phyloP scores from a whole-genome alignment of 2,329 filamentous ascomycete species.

The Hymenoscyphus albidus region DNA sequence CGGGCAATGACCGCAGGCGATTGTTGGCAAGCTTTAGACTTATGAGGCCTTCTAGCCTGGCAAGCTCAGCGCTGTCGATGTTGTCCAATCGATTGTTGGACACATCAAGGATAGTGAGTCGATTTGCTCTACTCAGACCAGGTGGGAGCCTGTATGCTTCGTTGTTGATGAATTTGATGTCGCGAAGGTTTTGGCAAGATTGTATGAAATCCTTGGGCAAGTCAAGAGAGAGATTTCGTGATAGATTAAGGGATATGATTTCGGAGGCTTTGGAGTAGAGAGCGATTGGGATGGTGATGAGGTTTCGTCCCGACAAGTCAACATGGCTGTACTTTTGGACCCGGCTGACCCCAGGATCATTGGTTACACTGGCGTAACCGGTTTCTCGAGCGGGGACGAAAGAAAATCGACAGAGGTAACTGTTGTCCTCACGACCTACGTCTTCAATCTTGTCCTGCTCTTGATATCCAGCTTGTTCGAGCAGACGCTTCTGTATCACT shows the following conservation, averaged over 20 bases:
- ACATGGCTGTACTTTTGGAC: constrained; percentile 92
- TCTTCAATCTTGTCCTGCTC: constrained; percentile 86
- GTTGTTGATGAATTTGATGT: constrained; percentile 95
- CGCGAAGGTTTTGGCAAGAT: constrained; percentile 82
- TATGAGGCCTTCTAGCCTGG: constrained; percentile 69
- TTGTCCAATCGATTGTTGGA: constrained; percentile 92
- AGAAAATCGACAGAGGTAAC: constrained; percentile 92
- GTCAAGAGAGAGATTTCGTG: constrained; percentile 85
- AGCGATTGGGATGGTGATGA: constrained; percentile 91
- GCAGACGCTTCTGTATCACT: constrained; percentile 82
- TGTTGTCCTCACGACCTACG: constrained; percentile 93
- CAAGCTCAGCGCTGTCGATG: constrained; percentile 78
- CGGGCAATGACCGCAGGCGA: constrained; percentile 71
- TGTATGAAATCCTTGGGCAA: constrained; percentile 96
- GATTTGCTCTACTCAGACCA: constrained; percentile 75
- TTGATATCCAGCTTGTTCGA: constrained; percentile 90
- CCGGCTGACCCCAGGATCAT: constrained; percentile 77
- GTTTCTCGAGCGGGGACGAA: constrained; percentile 88
- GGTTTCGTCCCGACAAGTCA: constrained; percentile 82
- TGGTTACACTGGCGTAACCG: constrained; percentile 67
- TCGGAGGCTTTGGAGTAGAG: constrained; percentile 88
- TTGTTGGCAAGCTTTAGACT: constrained; percentile 96
- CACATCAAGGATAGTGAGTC: constrained; percentile 84
- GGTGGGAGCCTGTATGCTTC: constrained; percentile 82
- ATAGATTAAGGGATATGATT: constrained; percentile 92